A percentile compares a stretch with the other conserved stretches of the same genome.
phyloP scores from a whole-genome alignment of 495 filamentous ascomycete genomes.

The Venustampulla echinocandica region DNA sequence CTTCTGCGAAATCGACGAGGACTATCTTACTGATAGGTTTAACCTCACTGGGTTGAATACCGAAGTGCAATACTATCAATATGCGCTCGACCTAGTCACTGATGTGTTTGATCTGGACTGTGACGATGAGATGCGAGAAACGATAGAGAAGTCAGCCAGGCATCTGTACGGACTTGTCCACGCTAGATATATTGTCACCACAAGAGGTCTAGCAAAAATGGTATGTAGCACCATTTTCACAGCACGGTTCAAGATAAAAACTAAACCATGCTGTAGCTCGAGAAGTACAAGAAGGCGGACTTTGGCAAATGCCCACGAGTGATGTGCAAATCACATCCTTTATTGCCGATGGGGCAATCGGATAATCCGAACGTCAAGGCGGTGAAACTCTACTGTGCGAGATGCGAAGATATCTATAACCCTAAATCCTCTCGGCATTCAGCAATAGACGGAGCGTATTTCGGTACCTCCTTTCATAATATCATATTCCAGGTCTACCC shows the following conservation, averaged over 20 bases:
- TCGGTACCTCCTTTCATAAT: constrained; percentile 95
- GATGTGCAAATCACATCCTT: constrained; percentile 80
- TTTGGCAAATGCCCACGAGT: constrained; percentile 98
- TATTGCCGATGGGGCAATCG: constrained; percentile 87
- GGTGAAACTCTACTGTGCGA: constrained; percentile 92
- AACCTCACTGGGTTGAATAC: constrained; percentile 96
- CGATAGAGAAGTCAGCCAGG: constrained; percentile 94
- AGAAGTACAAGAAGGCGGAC: constrained; percentile 97
- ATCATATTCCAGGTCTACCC: constrained; percentile 99
- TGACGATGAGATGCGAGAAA: constrained; percentile 94
- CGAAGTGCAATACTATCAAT: constrained; percentile 97
- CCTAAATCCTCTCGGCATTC: constrained; percentile 96
- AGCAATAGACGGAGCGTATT: constrained; percentile 94
- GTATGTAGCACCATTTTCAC: constrained; percentile 39
- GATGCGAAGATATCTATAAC: constrained; percentile 98
- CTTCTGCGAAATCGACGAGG: constrained; percentile 99
- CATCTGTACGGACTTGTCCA: constrained; percentile 96
- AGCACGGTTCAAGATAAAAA: constrained; percentile 8
- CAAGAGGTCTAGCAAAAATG: constrained; percentile 90
- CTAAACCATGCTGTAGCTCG: constrained; percentile 50
- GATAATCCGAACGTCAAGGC: constrained; percentile 77
- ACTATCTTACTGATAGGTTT: constrained; percentile 97
- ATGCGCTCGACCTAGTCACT: constrained; percentile 98
- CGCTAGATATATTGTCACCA: constrained; percentile 95
- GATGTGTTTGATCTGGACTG: constrained; percentile 99